phyloP scores from a whole-genome alignment of 192 early-diverging fungal genomes.

The Piromyces finnis region DNA sequence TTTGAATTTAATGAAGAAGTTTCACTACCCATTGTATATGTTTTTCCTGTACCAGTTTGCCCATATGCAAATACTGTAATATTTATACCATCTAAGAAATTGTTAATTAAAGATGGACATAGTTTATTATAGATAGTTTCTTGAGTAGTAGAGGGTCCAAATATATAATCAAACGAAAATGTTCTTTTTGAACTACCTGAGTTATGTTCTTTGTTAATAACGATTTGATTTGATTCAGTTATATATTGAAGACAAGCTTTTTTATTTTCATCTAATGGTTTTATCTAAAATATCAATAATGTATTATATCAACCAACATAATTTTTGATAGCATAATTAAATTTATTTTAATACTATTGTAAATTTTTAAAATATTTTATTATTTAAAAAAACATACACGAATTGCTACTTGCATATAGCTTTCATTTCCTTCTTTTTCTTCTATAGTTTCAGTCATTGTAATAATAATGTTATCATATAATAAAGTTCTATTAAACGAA shows the following conservation, averaged over 20 bases:
- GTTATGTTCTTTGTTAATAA: constrained; percentile 4
- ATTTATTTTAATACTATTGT: no score
- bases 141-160: background rate
- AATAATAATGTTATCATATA: no score
- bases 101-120: background rate
- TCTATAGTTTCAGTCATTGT: background rate
- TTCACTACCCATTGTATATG: constrained; percentile 30
- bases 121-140: background rate
- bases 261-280: background rate
- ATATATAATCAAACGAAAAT: constrained; percentile 2
- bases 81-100: background rate
- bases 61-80: constrained; percentile 4
- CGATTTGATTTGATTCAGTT: background rate
- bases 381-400: background rate
- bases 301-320: no score
- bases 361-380: no score
- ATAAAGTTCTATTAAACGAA: no score
- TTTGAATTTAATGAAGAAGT: constrained; percentile 1
- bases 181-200: constrained; percentile 6
- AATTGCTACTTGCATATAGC: background rate
- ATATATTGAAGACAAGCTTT: background rate
- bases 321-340: no score
- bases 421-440: background rate
- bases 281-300: background rate
- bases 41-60: constrained; percentile 31